Conservation (phyloP, 192 early-diverging fungal species). For the Gamsiella multidivaricata region DNA sequence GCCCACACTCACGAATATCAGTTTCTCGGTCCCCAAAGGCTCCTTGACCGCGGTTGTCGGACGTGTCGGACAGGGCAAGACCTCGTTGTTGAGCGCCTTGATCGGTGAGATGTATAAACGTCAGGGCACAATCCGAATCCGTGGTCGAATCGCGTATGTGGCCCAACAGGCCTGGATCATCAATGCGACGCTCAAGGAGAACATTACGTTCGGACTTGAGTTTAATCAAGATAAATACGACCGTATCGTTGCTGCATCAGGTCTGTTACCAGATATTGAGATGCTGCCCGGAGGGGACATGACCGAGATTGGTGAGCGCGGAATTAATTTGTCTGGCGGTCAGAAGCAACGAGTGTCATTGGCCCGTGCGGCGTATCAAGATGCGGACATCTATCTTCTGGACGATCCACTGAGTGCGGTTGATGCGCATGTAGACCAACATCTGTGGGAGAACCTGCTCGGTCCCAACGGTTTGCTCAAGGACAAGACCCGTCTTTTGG, state of each 20-base stretch:
- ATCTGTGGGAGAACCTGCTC: conserved; percentile 75
- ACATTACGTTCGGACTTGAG: conserved; percentile 85
- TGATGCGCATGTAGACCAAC: conserved; percentile 75
- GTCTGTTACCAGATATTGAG: conserved; percentile 83
- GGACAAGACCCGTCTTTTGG: conserved; percentile 82
- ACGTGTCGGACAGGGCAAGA: conserved; percentile 76
- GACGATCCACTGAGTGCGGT: conserved; percentile 92
- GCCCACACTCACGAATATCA: conserved; percentile 31
- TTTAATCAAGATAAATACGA: conserved; percentile 80
- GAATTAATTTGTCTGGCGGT: conserved; percentile 91
- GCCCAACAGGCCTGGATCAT: conserved; percentile 87
- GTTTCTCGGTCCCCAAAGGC: conserved; percentile 52
- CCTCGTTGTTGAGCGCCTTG: conserved; percentile 60
- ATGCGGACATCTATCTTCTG: conserved; percentile 78
- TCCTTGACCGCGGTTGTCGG: conserved; percentile 85
- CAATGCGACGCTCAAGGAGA: conserved; percentile 91
- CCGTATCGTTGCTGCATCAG: conserved; percentile 75
- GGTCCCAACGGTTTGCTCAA: conserved; percentile 76
- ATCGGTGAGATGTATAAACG: conserved; percentile 89
- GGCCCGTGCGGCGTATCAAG: conserved; percentile 83
- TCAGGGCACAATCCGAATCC: conserved; percentile 68
- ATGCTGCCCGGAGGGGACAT: conserved; percentile 87
- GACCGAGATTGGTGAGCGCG: conserved; percentile 93
- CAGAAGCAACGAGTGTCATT: conserved; percentile 80
- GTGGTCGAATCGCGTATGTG: conserved; percentile 73